Evolutionary conservation across 192 early-diverging fungal species (phyloP).

Genomic region (Obelidium mucronatum): DNA sequence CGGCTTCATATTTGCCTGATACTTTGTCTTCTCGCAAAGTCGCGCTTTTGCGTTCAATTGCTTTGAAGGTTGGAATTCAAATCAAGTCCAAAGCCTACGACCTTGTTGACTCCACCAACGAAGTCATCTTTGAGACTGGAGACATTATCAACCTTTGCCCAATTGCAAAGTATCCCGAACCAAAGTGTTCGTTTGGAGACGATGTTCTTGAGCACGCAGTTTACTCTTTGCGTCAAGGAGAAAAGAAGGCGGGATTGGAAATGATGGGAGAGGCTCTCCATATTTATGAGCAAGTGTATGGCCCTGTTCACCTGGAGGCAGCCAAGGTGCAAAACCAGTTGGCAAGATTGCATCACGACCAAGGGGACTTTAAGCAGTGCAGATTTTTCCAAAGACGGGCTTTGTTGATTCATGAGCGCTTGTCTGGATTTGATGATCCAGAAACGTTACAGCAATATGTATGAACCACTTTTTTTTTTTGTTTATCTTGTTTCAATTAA

Average conservation of each 20-base stretch:
- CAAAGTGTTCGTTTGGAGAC: slow-evolving; percentile 77
- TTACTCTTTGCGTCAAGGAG: slow-evolving; percentile 76
- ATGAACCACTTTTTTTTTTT: slow-evolving; percentile 22
- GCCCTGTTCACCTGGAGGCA: slow-evolving; percentile 89
- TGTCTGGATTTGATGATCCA: slow-evolving; percentile 82
- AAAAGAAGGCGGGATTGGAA: slow-evolving; percentile 82
- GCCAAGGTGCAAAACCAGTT: slow-evolving; percentile 83
- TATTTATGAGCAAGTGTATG: slow-evolving; percentile 93
- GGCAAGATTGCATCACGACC: slow-evolving; percentile 83
- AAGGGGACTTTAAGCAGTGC: slow-evolving; percentile 71
- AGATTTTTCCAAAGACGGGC: slow-evolving; percentile 72
- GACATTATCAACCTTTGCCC: slow-evolving; percentile 79
- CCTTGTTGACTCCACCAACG: slow-evolving; percentile 31
- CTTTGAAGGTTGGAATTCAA: slow-evolving; percentile 87
- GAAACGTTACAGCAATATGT: slow-evolving; percentile 91
- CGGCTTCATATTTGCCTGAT: slow-evolving; percentile 48
- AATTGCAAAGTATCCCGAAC: slow-evolving; percentile 72
- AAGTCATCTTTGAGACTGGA: slow-evolving; percentile 65
- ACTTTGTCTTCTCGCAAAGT: slow-evolving; percentile 52
- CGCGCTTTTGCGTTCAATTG: slow-evolving; percentile 82
- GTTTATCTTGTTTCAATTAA: neutral
- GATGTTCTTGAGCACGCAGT: slow-evolving; percentile 68
- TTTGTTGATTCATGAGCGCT: slow-evolving; percentile 85
- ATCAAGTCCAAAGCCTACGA: slow-evolving; percentile 78
- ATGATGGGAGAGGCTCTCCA: slow-evolving; percentile 81